A percentile compares a stretch with the other conserved stretches of the same genome.
phyloP scores from a whole-genome alignment of 1,139 yeast species.

The Yamadazyma triangularis region DNA sequence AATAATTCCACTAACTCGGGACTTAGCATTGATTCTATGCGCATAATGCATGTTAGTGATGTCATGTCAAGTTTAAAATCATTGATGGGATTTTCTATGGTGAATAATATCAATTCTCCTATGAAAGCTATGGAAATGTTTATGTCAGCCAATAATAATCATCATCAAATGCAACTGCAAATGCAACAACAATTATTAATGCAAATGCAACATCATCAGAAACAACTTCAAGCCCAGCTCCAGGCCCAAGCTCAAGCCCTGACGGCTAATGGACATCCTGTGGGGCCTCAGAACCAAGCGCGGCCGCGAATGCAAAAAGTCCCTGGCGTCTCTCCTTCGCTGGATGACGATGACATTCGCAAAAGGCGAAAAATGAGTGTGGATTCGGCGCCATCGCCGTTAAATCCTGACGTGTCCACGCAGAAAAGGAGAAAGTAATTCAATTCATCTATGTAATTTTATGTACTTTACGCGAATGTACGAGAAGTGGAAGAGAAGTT shows the following conservation, averaged over 20 bases:
- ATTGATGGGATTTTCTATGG: conserved; percentile 53
- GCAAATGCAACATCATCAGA: conserved; percentile 6
- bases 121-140: conserved; percentile 55
- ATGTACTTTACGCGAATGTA: background rate
- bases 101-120: conserved; percentile 48
- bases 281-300: too few relatives aligned
- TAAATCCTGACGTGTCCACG: conserved; percentile 3
- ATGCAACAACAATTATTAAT: conserved; percentile 11
- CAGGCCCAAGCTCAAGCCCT: conserved; percentile 9
- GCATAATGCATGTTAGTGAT: conserved; percentile 71
- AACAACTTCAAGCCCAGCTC: conserved; percentile 5
- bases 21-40: conserved; percentile 42
- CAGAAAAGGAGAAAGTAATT: conserved; percentile 9
- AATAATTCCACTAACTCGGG: conserved; percentile 44
- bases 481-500: too few relatives aligned
- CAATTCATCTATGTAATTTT: background rate
- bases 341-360: conserved; percentile 17
- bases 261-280: conserved; percentile 2
- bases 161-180: conserved; percentile 12
- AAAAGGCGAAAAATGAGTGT: conserved; percentile 17
- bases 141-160: conserved; percentile 25
- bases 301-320: too few relatives aligned
- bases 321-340: conserved; percentile 16
- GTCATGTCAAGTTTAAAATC: conserved; percentile 68
- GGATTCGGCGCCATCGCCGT: conserved; percentile 10